Base-by-base conservation (phyloP, 805 yeast genomes). In the Metschnikowia gelsemii region DNA sequence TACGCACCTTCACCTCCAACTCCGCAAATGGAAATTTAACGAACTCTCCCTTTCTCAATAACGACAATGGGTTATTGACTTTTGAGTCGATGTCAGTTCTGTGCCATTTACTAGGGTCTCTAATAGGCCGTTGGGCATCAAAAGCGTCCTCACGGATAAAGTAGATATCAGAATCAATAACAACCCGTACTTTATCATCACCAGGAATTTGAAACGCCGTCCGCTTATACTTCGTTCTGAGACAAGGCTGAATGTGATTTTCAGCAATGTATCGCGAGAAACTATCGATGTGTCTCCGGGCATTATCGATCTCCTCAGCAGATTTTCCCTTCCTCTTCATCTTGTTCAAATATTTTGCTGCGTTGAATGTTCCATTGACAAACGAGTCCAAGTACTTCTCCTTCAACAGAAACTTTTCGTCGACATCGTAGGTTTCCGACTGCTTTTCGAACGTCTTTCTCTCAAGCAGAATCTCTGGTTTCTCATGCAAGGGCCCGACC, bases 141-240 rank as follows among this genome's bases (percentile, higher is more conserved):
- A 91, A 84, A 0, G 91, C 66, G 61, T 91, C 98, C 61, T 91
- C 99, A 55, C 98, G 79, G 47, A 91, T 82, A 59, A 87, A 90
- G 38, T 82, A 59, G 42, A 93, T 79, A 61, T 93, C 93, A 12
- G 95, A 84, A 65, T 91, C 98, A 49, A 91, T 87, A 32, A 87
- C 82, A 46, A 93, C 82, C 61, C 98, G 81, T 27, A 90, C 84
- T 57, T 91, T 79, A 61, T 90, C 95, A 61, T 93, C 98, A 44
- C 97, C 97, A 2, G 99, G 99, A 55, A 91, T 91, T 72, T 91
- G 97, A 72, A 93, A 91, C 2, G 98, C 98, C 5, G 96, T 87
- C 63, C 98, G 78, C 30, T 88, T 86, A 68, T 87, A 88, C 26
- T 83, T 78, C 8, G 96, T 78, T 68, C 98, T 81, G 60, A 93